These are phyloP conservation scores for Macroventuria anomochaeta DNA, from an alignment of 2,329 filamentous ascomycete genomes.

Conservation along the genomic window DNA sequence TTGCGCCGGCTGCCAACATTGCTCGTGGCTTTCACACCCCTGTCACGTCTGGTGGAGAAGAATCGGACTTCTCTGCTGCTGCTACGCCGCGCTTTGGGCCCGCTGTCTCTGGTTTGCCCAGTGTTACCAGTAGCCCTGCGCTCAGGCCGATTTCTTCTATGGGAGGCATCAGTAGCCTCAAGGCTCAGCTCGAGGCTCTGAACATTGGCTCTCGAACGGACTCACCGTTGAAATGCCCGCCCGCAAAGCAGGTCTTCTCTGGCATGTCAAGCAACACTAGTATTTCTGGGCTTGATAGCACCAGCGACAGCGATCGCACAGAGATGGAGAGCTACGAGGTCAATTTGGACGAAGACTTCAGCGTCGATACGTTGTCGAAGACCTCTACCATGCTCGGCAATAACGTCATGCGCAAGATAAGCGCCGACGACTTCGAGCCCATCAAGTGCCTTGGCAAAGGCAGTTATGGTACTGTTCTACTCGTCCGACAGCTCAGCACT, in stretches of 20 bases:
- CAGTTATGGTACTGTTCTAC: slow-evolving; percentile 90
- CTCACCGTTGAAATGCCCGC: slow-evolving; percentile 56
- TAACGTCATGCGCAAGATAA: slow-evolving; percentile 81
- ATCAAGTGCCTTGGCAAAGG: slow-evolving; percentile 94
- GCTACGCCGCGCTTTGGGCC: slow-evolving; percentile 53
- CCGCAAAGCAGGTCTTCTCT: slow-evolving; percentile 40
- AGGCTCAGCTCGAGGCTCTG: slow-evolving; percentile 79
- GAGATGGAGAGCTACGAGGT: slow-evolving; percentile 87
- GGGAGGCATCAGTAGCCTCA: slow-evolving; percentile 82
- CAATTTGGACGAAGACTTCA: slow-evolving; percentile 83
- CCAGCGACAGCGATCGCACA: slow-evolving; percentile 70
- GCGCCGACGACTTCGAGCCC: slow-evolving; percentile 85
- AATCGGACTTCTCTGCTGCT: slow-evolving; percentile 57
- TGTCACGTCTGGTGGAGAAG: slow-evolving; percentile 61
- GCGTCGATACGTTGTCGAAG: slow-evolving; percentile 59
- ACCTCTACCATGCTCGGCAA: slow-evolving; percentile 40
- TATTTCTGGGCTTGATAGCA: slow-evolving; percentile 57
- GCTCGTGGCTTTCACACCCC: slow-evolving; percentile 60
- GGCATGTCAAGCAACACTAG: slow-evolving; percentile 63
- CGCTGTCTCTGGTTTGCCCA: slow-evolving; percentile 53
- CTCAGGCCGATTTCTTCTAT: slow-evolving; percentile 57
- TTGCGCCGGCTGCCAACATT: slow-evolving; percentile 41
- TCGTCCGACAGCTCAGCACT: slow-evolving; percentile 88
- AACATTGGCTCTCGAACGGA: slow-evolving; percentile 68
- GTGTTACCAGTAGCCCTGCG: slow-evolving; percentile 60